Base-by-base conservation (phyloP, 2,329 filamentous ascomycete species). In the Phyllachora maydis region DNA sequence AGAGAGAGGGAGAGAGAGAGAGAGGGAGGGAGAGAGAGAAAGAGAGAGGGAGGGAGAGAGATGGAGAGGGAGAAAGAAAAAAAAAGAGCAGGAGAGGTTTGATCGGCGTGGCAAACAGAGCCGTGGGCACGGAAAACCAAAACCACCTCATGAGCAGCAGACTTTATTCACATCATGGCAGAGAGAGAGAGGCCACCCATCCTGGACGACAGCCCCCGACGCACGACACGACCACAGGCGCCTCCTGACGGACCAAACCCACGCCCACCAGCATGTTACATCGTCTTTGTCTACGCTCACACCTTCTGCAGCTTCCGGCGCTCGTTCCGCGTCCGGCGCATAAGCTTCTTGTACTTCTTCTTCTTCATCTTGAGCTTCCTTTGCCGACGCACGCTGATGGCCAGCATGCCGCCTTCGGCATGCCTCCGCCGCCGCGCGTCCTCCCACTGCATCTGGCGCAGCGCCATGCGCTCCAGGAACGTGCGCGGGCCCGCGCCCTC, bases 271-370 rank as follows among this genome's bases (percentile, higher is more conserved):
- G n/a, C n/a, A n/a, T n/a, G n/a, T n/a, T n/a, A 18, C 11, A 12
- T 15, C 19, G 6, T 13, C 8, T 21, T 4, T 9, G 6, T 22
- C n/a, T 23, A 13, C 9, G 24, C 22, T 21, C 30, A 67, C 32
- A 64, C 54, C 41, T 70, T 65, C 40, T 76, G 79, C 40, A 88
- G 58, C 57, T 83, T 91, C 45, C 82, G 70, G 45, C 85, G 73
- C 56, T 82, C 50, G 45, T 79, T 85, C 47, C 85, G 69, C 42
- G 85, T 93, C 50, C 70, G 66, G 61, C 75, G 78, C 77, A 92
- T 82, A 36, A 95, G 59, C 68, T 98, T 98, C 82, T 93, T 95
- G 54, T 92, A 92, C 71, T 98, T 98, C 66, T 95, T 85, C 68
- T 95, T 98, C 77, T 98, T 98, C 83, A 98, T 98, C 68, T 82